phyloP scores from a whole-genome alignment of 2,329 filamentous ascomycete genomes.

The Sporothrix phasma region DNA sequence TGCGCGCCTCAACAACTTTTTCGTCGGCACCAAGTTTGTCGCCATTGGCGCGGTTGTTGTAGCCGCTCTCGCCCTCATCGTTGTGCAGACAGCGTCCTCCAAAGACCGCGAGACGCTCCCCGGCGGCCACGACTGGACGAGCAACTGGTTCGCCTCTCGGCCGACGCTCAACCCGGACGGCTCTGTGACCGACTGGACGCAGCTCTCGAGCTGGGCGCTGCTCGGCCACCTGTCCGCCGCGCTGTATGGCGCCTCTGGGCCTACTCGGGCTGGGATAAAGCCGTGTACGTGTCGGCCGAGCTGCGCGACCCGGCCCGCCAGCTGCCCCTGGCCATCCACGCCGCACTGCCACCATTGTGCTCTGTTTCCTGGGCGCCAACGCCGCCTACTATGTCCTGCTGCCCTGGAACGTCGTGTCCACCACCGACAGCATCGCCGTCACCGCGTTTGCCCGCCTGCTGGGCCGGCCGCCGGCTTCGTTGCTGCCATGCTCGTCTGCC shows the following conservation, averaged over 20 bases:
- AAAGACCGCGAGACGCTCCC: slow-evolving; percentile 22
- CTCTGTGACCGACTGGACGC: slow-evolving; percentile 37
- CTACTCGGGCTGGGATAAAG: slow-evolving; percentile 59
- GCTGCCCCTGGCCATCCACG: slow-evolving; percentile 52
- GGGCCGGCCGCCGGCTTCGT: slow-evolving; percentile 42
- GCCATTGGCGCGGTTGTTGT: slow-evolving; percentile 39
- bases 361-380: slow-evolving; percentile 51
- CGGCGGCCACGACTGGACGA: slow-evolving; percentile 42
- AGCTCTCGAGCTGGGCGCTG: slow-evolving; percentile 44
- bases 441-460: slow-evolving; percentile 47
- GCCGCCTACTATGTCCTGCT: slow-evolving; percentile 53
- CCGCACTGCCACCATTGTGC: slow-evolving; percentile 47
- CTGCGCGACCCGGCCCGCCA: slow-evolving; percentile 41
- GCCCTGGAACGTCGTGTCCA: slow-evolving; percentile 48
- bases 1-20: slow-evolving; percentile 45
- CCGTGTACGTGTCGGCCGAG: slow-evolving; percentile 46
- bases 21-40: slow-evolving; percentile 44
- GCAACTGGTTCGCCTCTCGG: slow-evolving; percentile 46
- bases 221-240: slow-evolving; percentile 51
- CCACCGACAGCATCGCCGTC: slow-evolving; percentile 53
- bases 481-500: slow-evolving; percentile 46
- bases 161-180: slow-evolving; percentile 42
- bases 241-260: slow-evolving; percentile 55
- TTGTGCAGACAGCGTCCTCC: slow-evolving; percentile 31
- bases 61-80: slow-evolving; percentile 38